A percentile compares a stretch with the other conserved stretches of the same genome.
phyloP scores from a whole-genome alignment of 495 filamentous ascomycete species.

The Lasiosphaeria miniovina region DNA sequence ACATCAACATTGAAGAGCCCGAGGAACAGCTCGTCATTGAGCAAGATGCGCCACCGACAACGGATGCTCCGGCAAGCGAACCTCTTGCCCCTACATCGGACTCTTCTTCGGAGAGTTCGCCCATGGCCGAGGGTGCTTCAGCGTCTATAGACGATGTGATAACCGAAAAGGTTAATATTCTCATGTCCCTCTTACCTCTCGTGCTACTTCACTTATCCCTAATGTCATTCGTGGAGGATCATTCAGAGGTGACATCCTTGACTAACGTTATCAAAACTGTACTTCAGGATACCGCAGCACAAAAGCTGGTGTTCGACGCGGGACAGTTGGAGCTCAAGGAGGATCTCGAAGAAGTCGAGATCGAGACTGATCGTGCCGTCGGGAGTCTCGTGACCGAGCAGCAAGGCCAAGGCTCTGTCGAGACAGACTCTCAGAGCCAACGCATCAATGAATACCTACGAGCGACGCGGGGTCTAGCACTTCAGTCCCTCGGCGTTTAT shows the following conservation, averaged over 20 bases:
- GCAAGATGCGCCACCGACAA: constrained; percentile 20
- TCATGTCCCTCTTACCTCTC: not conserved
- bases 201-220: too few species aligned
- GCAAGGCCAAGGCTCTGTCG: constrained; percentile 2
- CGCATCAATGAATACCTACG: constrained; percentile 51
- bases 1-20: constrained; percentile 47
- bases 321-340: constrained; percentile 21
- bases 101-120: constrained; percentile 4
- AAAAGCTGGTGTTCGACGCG: constrained; percentile 7
- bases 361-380: constrained; percentile 21
- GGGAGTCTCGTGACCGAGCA: constrained; percentile 2
- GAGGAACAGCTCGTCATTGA: constrained; percentile 36
- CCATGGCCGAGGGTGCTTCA: constrained; percentile 4
- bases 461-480: constrained; percentile 50
- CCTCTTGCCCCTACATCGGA: constrained; percentile 3
- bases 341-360: constrained; percentile 23
- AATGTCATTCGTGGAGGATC: constrained; percentile 14
- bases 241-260: constrained; percentile 12
- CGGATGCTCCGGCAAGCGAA: constrained; percentile 3
- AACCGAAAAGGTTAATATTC: constrained; percentile 21
- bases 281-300: not conserved
- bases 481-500: constrained; percentile 52
- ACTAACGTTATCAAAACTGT: too few species aligned
- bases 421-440: constrained; percentile 11
- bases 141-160: constrained; percentile 10